Evolutionary conservation across 352 stramenopile species (phyloP).

Genomic region (Phytopythium montanum): DNA sequence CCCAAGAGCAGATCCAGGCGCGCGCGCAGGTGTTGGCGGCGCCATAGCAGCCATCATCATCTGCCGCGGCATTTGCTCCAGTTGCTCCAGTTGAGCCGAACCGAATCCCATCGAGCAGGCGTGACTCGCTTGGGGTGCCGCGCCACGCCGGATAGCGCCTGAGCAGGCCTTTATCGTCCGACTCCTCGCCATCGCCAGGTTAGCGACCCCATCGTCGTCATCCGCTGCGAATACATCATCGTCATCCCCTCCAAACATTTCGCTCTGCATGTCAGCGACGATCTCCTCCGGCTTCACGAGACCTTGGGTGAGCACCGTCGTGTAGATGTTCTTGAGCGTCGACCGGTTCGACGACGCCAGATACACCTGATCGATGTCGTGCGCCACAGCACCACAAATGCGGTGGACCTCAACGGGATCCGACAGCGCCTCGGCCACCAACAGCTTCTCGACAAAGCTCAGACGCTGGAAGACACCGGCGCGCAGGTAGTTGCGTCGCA

Average conservation of each 20-base stretch:
- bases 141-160: no score
- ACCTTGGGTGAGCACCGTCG: not conserved
- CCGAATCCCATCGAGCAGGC: no score
- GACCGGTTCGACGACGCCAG: not conserved
- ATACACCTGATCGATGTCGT: not conserved
- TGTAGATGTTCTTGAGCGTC: not conserved
- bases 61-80: no score
- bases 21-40: not conserved
- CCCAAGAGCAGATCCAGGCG: not conserved
- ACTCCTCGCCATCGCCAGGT: no score
- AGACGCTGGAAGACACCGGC: conserved; percentile 5
- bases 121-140: no score
- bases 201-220: no score
- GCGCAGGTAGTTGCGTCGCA: not conserved
- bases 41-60: not conserved
- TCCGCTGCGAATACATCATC: no score
- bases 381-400: not conserved
- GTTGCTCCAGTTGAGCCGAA: no score
- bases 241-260: no score
- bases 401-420: not conserved
- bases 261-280: not conserved
- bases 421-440: not conserved
- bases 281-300: not conserved
- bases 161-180: no score
- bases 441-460: not conserved